Percentiles rank a stretch among this genome's conserved stretches.
Evolutionary conservation across 495 filamentous ascomycete genomes (phyloP).

Genomic region (Astrocystis sublimbata): DNA sequence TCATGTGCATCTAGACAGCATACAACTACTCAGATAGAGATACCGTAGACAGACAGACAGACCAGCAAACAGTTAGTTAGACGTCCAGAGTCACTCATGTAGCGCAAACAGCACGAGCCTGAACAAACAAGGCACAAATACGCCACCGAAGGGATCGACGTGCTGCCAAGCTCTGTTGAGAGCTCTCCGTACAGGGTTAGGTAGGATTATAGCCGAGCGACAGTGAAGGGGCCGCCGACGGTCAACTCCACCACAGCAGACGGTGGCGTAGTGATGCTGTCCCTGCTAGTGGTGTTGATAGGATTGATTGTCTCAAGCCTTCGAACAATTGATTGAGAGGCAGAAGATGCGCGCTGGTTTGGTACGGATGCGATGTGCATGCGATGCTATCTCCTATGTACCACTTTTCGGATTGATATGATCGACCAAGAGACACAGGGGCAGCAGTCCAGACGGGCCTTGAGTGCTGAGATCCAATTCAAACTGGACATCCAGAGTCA

Average conservation of each 20-base stretch:
- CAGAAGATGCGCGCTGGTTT: background rate
- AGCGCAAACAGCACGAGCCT: background rate
- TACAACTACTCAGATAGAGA: background rate
- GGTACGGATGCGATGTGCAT: background rate
- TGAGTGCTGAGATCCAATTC: constrained; percentile 27
- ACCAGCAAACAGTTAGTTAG: background rate
- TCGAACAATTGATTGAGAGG: too few species aligned
- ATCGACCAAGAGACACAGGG: constrained; percentile 1
- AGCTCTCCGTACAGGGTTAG: too few species aligned
- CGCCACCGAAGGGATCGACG: constrained; percentile 33
- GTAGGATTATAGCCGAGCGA: constrained; percentile 12
- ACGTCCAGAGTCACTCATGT: background rate
- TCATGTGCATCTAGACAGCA: background rate
- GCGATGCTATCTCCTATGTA: background rate
- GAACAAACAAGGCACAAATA: constrained; percentile 28
- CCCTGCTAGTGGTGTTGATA: background rate
- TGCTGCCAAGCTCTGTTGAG: background rate
- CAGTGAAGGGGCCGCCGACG: background rate
- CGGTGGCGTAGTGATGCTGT: background rate
- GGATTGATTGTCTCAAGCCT: too few species aligned
- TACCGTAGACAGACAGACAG: background rate
- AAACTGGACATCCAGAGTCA: constrained; percentile 30
- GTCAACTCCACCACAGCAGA: background rate
- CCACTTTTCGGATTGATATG: too few species aligned
- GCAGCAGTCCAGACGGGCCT: constrained; percentile 13